Conservation (phyloP, 768 basidiomycete genomes). For the Lactarius akahatsu region DNA sequence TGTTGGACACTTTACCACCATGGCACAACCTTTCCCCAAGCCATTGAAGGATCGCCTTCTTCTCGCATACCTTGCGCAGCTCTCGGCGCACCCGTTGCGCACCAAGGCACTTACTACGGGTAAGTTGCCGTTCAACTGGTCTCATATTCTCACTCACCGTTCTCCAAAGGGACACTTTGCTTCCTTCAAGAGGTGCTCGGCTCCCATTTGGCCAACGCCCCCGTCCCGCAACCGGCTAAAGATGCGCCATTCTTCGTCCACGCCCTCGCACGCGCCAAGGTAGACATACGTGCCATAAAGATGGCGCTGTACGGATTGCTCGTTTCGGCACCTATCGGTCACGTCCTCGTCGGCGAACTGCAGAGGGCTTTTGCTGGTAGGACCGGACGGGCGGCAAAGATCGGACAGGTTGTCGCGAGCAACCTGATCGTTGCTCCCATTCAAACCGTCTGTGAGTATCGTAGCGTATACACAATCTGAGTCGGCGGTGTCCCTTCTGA, state of each 20-base stretch:
- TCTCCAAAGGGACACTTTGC: slow-evolving; percentile 37
- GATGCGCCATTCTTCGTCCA: slow-evolving; percentile 54
- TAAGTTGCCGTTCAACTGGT: slow-evolving; percentile 32
- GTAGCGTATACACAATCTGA: neutral
- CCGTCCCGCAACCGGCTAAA: slow-evolving; percentile 49
- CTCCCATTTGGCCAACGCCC: slow-evolving; percentile 64
- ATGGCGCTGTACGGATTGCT: slow-evolving; percentile 84
- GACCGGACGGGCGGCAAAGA: slow-evolving; percentile 57
- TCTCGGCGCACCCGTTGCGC: slow-evolving; percentile 66
- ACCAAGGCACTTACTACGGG: slow-evolving; percentile 82
- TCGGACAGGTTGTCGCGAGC: slow-evolving; percentile 73
- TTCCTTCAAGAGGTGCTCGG: slow-evolving; percentile 80
- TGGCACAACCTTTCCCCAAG: slow-evolving; percentile 29
- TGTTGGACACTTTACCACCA: slow-evolving; percentile 17
- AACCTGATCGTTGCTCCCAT: slow-evolving; percentile 77
- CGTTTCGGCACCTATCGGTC: slow-evolving; percentile 79
- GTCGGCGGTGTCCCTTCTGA: neutral
- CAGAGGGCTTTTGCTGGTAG: slow-evolving; percentile 78
- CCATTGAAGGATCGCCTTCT: slow-evolving; percentile 49
- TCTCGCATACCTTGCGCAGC: slow-evolving; percentile 66
- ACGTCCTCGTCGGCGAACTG: slow-evolving; percentile 66
- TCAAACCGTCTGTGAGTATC: slow-evolving; percentile 58
- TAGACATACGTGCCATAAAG: slow-evolving; percentile 72
- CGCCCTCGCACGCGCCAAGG: slow-evolving; percentile 53
- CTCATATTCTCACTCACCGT: slow-evolving; percentile 3